Conservation (phyloP, 768 basidiomycete genomes). For the Lyophyllum atratum region DNA sequence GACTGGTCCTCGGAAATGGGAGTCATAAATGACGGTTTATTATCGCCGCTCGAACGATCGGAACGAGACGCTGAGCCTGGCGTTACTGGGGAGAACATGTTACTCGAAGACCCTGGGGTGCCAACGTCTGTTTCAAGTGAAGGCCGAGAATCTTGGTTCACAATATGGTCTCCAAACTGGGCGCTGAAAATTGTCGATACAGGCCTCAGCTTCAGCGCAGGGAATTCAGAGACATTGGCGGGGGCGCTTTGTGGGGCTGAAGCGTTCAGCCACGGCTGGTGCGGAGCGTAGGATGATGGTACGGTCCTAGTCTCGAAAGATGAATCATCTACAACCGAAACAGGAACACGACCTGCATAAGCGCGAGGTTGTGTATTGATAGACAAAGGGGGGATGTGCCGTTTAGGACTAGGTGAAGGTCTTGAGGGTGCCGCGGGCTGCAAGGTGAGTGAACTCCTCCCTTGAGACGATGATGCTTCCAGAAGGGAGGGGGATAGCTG, state of each 20-base stretch:
- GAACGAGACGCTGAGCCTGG: slow-evolving; percentile 18
- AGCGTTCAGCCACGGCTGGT: slow-evolving; percentile 27
- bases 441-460: slow-evolving; percentile 7
- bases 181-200: slow-evolving; percentile 76
- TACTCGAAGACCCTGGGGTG: slow-evolving; percentile 53
- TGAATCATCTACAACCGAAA: slow-evolving; percentile 22
- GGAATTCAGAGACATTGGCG: slow-evolving; percentile 61
- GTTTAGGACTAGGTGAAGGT: slow-evolving; percentile 31
- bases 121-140: slow-evolving; percentile 44
- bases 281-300: slow-evolving; percentile 9
- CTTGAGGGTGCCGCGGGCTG: not conserved
- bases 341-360: slow-evolving; percentile 18
- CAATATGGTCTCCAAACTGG: slow-evolving; percentile 58
- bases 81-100: slow-evolving; percentile 42
- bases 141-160: slow-evolving; percentile 32
- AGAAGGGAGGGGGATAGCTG: slow-evolving; percentile 36
- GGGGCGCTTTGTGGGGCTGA: slow-evolving; percentile 62
- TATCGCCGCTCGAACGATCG: slow-evolving; percentile 28
- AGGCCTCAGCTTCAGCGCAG: slow-evolving; percentile 69
- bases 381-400: slow-evolving; percentile 39
- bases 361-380: slow-evolving; percentile 39
- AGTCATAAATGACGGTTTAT: slow-evolving; percentile 23
- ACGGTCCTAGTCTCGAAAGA: slow-evolving; percentile 26
- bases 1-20: slow-evolving; percentile 41
- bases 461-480: slow-evolving; percentile 22